phyloP scores from a whole-genome alignment of 2,329 filamentous ascomycete species.

The Phaeomoniella chlamydospora region DNA sequence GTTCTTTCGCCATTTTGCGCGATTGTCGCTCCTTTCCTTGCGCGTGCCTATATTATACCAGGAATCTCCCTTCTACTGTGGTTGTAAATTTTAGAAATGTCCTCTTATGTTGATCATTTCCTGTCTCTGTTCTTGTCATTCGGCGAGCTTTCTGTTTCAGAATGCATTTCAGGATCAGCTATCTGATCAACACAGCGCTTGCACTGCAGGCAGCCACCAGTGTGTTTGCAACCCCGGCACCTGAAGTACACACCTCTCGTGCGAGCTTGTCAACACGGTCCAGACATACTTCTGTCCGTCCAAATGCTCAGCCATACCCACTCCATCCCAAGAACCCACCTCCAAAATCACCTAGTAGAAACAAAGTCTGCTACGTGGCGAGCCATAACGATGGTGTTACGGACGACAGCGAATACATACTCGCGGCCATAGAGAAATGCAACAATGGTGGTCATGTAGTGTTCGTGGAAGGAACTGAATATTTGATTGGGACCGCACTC shows the following conservation, averaged over 20 bases:
- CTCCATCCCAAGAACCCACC: background rate
- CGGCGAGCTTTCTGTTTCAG: too few species aligned
- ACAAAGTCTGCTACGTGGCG: constrained; percentile 1
- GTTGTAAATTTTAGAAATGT: too few species aligned
- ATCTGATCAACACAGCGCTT: background rate
- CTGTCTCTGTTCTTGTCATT: too few species aligned
- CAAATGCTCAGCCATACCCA: background rate
- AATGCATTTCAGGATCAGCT: background rate
- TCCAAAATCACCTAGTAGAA: background rate
- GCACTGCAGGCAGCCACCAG: background rate
- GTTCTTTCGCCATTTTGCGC: too few species aligned
- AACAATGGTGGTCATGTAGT: constrained; percentile 50
- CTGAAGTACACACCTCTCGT: too few species aligned
- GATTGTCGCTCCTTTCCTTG: too few species aligned
- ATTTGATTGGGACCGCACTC: constrained; percentile 49
- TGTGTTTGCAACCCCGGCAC: background rate
- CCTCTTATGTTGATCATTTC: too few species aligned
- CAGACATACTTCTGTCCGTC: background rate
- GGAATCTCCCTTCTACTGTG: too few species aligned
- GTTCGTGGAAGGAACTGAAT: constrained; percentile 39
- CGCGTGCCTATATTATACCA: too few species aligned
- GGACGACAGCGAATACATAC: constrained; percentile 37
- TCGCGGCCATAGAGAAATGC: constrained; percentile 42
- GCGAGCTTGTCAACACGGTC: background rate
- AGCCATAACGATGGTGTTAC: constrained; percentile 1